Evolutionary conservation across 805 yeast genomes (phyloP), one percentile per base, ranked within the genome.

Genomic region (Debaryomyces maramus): DNA sequence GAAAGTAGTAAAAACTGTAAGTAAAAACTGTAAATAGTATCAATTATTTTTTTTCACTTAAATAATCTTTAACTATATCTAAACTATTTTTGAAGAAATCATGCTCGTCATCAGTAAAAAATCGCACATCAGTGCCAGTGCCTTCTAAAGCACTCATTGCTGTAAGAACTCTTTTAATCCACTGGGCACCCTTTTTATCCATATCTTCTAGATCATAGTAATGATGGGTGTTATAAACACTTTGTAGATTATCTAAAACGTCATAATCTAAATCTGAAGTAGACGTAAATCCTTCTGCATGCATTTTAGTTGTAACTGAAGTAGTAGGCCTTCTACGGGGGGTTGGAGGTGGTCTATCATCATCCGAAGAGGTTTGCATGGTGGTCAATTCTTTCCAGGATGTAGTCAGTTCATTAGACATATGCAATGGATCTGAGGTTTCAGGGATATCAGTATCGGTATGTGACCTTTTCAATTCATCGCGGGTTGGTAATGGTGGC

Each of bases 101-200:
- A 17, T 50, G 46, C 42, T 72, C 72, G n/a, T 56, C 55, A 48
- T 65, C 70, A 28, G 58, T 50, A 58, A 67, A 63, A 33, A 68
- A 50, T 30, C 52, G 47, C 5, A 66, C 43, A 40, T 53, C 58
- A 6, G 67, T 59, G 16, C 52, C 45, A 6, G 65, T 52, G 9
- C 57, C 58, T 28, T 58, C 61, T 34, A 67, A 48, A 13, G 32
- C 45, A 28, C 58, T 58, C n/a, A 64, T 41, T 4, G 65, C 60
- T 6, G 47, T 43, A 16, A 61, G 48, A 10, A 67, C 58, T 36
- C 70, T 47, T 33, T 56, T 57, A 20, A 70, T 56, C 70, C 73
- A 70, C 23, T 45, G 46, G 0, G 71, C 68, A 3, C 74, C 75
- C 29, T 48, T 57, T 32, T 45, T 52, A 45, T 70, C 75, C 30